Base-by-base conservation (phyloP, 495 filamentous ascomycete genomes). In the Talaromyces nanjingensis region DNA sequence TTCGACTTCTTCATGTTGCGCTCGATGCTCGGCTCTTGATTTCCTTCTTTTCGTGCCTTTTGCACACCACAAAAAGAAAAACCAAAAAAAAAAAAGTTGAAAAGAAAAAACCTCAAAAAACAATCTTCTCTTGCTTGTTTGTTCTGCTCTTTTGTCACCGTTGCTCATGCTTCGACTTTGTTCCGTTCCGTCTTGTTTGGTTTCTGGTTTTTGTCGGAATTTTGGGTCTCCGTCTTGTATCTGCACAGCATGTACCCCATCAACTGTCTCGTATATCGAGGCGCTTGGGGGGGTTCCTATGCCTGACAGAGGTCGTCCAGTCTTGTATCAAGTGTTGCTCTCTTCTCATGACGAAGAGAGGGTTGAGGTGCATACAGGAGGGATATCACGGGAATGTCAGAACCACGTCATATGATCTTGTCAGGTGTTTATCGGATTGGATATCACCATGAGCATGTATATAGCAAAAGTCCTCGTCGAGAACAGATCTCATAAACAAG, bases 241-340 rank as follows among this genome's bases (percentile, higher is more conserved):
- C 29, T 59, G 20, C 42, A 37, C 20, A 42, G 18, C 61, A 55
- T 63, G 31, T 63, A 65, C 47, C 33, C 60, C 64, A 62, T 60
- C 59, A 49, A 45, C 29, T 53, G n/a, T 54, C 18, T 60, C 57
- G 56, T 62, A 59, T 65, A 55, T 60, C 62, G 64, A 65, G 27
- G 34, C 57, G 58, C 57, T 37, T 57, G 49, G 64, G 56, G 64
- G 60, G 52, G 63, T 45, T 1, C 27, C 5, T 37, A 42, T 42
- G 11, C 12, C 37, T 42, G 37, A 14, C 37, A 42, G 37, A 16
- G 37, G 12, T 16, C 4, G 37, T n/a, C 37, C 37, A 16, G 37
- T 16, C 14, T 16, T 16, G 11, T 5, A 42, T 42, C 14, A 16
- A 42, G 37, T 16, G 14, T 16, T 42, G 37, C 12, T 42, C 14